Evolutionary conservation across 129 eudicot species (phyloP).

Genomic region (Pseudognaphalium luteoalbum): DNA sequence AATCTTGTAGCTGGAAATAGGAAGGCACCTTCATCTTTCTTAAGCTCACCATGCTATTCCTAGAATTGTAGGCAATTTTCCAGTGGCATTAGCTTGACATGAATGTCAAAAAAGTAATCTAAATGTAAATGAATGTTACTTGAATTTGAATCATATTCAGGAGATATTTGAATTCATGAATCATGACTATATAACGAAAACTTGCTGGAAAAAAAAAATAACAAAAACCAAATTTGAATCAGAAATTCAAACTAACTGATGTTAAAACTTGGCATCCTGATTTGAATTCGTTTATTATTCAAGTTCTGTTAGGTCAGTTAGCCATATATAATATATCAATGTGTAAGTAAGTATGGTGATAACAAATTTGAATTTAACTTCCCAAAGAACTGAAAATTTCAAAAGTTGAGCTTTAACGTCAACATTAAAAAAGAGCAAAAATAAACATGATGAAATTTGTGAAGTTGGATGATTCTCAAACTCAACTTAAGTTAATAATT

Average conservation of each 20-base stretch:
- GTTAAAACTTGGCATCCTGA: not conserved
- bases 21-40: not conserved
- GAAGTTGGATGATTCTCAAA: not conserved
- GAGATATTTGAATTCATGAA: not conserved
- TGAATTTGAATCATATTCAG: not conserved
- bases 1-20: not conserved
- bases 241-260: not conserved
- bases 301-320: not conserved
- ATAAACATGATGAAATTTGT: not conserved
- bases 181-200: not conserved
- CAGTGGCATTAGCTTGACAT: not conserved
- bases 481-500: not conserved
- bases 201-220: too few species aligned
- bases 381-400: not conserved
- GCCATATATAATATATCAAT: not conserved
- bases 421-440: not conserved
- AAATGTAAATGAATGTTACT: not conserved
- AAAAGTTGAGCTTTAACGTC: not conserved
- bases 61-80: not conserved
- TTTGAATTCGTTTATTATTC: not conserved
- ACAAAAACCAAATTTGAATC: not conserved
- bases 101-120: not conserved
- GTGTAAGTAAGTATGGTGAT: not conserved
- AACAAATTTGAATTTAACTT: not conserved
- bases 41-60: not conserved